A percentile compares a stretch with the other conserved stretches of the same genome.
Evolutionary conservation across 2,329 filamentous ascomycete genomes (phyloP).

Genomic region (Aureobasidium leucospermi): DNA sequence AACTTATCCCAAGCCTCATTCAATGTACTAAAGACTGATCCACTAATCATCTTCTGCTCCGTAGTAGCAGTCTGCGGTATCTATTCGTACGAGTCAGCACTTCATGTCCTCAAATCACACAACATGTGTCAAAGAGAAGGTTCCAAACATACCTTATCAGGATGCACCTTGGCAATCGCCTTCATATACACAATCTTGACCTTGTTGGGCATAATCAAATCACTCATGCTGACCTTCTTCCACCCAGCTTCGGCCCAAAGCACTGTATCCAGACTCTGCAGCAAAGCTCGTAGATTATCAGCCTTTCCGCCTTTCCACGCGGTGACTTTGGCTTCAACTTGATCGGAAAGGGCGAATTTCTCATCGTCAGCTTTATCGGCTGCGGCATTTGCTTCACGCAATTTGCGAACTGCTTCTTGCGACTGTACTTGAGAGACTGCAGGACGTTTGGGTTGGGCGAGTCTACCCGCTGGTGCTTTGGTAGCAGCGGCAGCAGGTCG

Average conservation of each 20-base stretch:
- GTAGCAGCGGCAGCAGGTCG: neutral
- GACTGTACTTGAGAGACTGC: slow-evolving; percentile 31
- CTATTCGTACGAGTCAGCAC: slow-evolving; percentile 31
- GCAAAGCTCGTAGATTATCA: slow-evolving; percentile 80
- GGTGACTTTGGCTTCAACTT: slow-evolving; percentile 70
- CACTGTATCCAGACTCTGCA: slow-evolving; percentile 80
- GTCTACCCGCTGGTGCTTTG: slow-evolving; percentile 8
- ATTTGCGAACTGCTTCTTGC: slow-evolving; percentile 67
- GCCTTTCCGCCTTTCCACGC: slow-evolving; percentile 86
- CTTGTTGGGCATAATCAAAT: slow-evolving; percentile 85
- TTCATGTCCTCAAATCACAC: neutral
- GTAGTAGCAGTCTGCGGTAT: slow-evolving; percentile 57
- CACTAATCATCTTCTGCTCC: slow-evolving; percentile 60
- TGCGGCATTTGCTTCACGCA: slow-evolving; percentile 77
- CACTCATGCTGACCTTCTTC: slow-evolving; percentile 94
- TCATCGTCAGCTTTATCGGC: slow-evolving; percentile 85
- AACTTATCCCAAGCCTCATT: slow-evolving; percentile 66
- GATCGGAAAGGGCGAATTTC: slow-evolving; percentile 80
- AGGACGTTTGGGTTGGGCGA: slow-evolving; percentile 17
- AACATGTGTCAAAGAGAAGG: neutral
- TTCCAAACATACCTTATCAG: slow-evolving; percentile 75
- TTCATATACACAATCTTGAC: slow-evolving; percentile 99
- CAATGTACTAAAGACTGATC: slow-evolving; percentile 55
- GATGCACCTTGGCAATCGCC: slow-evolving; percentile 96
- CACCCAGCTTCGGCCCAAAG: slow-evolving; percentile 89